A percentile compares a stretch with the other conserved stretches of the same genome.
phyloP scores from a whole-genome alignment of 768 basidiomycete species.

The Mycena haematopus region DNA sequence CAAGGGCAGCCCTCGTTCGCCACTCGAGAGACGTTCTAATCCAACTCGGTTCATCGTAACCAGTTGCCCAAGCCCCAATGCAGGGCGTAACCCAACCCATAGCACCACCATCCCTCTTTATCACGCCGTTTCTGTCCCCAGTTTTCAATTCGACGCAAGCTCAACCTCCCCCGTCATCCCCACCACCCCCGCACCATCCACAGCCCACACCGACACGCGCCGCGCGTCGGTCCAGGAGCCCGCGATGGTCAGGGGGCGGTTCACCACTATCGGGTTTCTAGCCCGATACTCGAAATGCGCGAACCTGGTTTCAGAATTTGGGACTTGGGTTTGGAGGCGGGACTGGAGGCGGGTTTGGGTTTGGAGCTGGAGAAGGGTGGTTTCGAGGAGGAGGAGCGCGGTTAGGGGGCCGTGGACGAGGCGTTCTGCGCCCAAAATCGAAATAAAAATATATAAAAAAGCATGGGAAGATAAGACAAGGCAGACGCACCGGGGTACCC shows the following conservation, averaged over 20 bases:
- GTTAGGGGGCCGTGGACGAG: constrained; percentile 86
- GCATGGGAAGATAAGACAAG: background rate
- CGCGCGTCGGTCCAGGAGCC: constrained; percentile 40
- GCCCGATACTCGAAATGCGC: constrained; percentile 66
- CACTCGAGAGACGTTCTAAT: too few species aligned
- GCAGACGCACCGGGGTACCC: constrained; percentile 68
- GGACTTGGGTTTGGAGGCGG: constrained; percentile 53
- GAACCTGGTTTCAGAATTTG: too few species aligned
- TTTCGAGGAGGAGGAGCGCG: constrained; percentile 79
- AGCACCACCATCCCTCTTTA: too few species aligned
- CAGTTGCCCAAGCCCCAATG: too few species aligned
- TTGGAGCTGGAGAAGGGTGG: constrained; percentile 54
- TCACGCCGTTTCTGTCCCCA: too few species aligned
- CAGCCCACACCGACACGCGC: constrained; percentile 46
- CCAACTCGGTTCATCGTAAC: too few species aligned
- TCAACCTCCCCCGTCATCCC: constrained; percentile 32
- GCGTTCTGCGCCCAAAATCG: constrained; percentile 55
- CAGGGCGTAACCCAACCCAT: too few species aligned
- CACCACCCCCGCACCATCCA: constrained; percentile 37
- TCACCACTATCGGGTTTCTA: constrained; percentile 56
- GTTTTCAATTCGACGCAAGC: constrained; percentile 6
- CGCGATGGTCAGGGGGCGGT: constrained; percentile 43
- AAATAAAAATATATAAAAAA: background rate
- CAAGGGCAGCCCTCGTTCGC: too few species aligned
- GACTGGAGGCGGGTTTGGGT: too few species aligned